Conservation (phyloP, 257 asterid genomes). For the Eustoma russellianum region DNA sequence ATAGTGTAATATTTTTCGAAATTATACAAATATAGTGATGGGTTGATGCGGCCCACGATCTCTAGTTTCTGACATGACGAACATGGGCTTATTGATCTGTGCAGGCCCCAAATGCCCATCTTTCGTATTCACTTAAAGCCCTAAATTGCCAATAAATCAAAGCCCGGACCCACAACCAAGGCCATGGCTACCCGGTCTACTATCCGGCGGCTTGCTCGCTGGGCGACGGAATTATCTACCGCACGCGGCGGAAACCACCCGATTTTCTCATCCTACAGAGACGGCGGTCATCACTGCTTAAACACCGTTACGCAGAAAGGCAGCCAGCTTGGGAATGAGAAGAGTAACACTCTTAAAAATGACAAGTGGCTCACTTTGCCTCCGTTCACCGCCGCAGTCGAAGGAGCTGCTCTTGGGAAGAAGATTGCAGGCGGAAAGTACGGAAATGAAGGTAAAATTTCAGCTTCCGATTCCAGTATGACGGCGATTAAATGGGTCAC, state of each 20-base stretch:
- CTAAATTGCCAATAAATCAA: not conserved
- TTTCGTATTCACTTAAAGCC: too few relatives aligned
- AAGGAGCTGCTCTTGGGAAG: conserved; percentile 46
- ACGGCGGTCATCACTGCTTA: conserved; percentile 17
- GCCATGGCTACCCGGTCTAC: conserved; percentile 35
- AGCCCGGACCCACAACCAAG: conserved; percentile 14
- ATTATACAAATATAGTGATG: too few relatives aligned
- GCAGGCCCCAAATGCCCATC: too few relatives aligned
- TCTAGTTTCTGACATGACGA: too few relatives aligned
- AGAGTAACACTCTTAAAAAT: conserved; percentile 13
- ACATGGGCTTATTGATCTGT: too few relatives aligned
- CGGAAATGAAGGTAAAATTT: conserved; percentile 8
- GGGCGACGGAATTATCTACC: conserved; percentile 24
- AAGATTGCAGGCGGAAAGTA: conserved; percentile 3
- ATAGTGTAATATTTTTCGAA: too few relatives aligned
- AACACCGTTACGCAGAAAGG: conserved; percentile 19
- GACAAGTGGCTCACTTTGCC: conserved; percentile 57
- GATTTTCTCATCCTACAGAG: not conserved
- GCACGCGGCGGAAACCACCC: conserved; percentile 3
- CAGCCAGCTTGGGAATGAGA: conserved; percentile 12
- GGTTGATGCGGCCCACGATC: too few relatives aligned
- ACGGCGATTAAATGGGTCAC: conserved; percentile 81
- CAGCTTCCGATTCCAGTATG: conserved; percentile 1
- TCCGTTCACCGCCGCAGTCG: conserved; percentile 39
- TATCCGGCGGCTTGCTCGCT: conserved; percentile 36